These are phyloP conservation scores for Dendrobium chrysotoxum DNA, from an alignment of 106 monocot genomes.

Conservation along the genomic window DNA sequence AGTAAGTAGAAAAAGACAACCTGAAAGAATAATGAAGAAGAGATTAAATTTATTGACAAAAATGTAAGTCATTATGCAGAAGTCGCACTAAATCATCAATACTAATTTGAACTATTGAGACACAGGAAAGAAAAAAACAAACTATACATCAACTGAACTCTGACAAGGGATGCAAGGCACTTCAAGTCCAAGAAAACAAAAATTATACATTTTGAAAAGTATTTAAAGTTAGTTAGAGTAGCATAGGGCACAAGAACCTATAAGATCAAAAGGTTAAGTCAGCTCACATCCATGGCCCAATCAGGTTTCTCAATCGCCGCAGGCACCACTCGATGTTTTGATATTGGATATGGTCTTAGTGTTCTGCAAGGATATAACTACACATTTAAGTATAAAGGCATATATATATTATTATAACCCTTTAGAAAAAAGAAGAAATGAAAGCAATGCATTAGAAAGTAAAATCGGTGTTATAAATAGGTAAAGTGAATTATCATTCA, in stretches of 20 bases:
- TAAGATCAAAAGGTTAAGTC: neutral
- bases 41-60: neutral
- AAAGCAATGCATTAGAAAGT: neutral
- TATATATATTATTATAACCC: neutral
- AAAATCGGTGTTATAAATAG: neutral
- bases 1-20: neutral
- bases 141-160: neutral
- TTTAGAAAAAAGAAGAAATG: neutral
- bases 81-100: neutral
- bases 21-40: neutral
- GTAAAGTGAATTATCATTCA: neutral
- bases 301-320: constrained; percentile 77
- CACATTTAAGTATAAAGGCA: neutral
- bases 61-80: neutral
- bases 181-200: neutral
- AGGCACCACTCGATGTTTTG: constrained; percentile 53
- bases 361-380: constrained; percentile 37
- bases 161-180: neutral
- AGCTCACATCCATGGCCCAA: constrained; percentile 92
- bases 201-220: neutral
- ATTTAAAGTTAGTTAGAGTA: neutral
- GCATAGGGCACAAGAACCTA: neutral
- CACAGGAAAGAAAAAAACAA: neutral
- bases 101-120: neutral
- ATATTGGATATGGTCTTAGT: constrained; percentile 90